Conservation (phyloP, 768 basidiomycete genomes). For the Phylloporus rhodoxanthus region DNA sequence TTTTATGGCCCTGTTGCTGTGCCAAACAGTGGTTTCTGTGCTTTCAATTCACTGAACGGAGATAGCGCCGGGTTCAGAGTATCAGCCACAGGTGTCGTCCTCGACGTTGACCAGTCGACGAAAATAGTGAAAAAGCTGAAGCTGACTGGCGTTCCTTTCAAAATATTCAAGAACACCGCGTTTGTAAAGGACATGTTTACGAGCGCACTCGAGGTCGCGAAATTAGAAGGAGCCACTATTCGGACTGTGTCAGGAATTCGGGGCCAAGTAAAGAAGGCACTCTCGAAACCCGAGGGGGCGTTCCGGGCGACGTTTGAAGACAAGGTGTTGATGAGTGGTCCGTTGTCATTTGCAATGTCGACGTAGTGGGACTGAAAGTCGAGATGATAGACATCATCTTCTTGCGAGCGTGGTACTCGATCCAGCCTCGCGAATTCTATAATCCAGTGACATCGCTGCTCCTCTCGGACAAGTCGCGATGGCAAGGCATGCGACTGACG, state of each 20-base stretch:
- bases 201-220: slow-evolving; percentile 89
- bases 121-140: slow-evolving; percentile 99
- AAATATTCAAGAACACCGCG: slow-evolving; percentile 99
- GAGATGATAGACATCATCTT: slow-evolving; percentile 75
- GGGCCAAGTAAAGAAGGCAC: slow-evolving; percentile 94
- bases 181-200: slow-evolving; percentile 98
- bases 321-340: slow-evolving; percentile 93
- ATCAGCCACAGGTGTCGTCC: slow-evolving; percentile 88
- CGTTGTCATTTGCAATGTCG: slow-evolving; percentile 25
- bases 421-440: slow-evolving; percentile 93
- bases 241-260: slow-evolving; percentile 92
- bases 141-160: slow-evolving; percentile 90
- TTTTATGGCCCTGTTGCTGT: slow-evolving; percentile 83
- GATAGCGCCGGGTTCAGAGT: slow-evolving; percentile 76
- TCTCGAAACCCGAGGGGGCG: slow-evolving; percentile 91
- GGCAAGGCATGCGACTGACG: slow-evolving; percentile 94
- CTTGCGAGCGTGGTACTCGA: slow-evolving; percentile 93
- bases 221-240: slow-evolving; percentile 97
- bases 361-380: neutral
- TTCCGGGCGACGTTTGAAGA: slow-evolving; percentile 98
- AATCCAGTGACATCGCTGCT: slow-evolving; percentile 93
- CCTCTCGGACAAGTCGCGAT: slow-evolving; percentile 70
- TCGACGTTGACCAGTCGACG: slow-evolving; percentile 86
- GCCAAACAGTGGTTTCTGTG: slow-evolving; percentile 95
- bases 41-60: slow-evolving; percentile 80